A percentile compares a stretch with the other conserved stretches of the same genome.
Evolutionary conservation across 1,284 basidiomycete genomes (phyloP).

Genomic region (Polyporus tsugae): DNA sequence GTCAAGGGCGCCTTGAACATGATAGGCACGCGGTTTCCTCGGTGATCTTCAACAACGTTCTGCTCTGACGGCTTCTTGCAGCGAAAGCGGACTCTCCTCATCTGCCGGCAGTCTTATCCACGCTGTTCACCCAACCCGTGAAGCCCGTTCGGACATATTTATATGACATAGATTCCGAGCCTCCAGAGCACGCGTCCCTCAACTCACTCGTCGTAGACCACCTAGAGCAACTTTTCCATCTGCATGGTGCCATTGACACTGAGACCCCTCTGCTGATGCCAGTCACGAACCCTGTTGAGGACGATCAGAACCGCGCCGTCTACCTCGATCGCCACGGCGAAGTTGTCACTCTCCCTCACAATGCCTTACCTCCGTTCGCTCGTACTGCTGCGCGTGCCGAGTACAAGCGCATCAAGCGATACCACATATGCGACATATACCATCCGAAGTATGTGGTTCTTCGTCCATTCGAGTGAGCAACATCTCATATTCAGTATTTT

Average conservation of each 20-base stretch:
- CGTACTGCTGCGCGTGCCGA: constrained; percentile 81
- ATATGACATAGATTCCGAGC: constrained; percentile 80
- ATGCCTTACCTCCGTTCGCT: constrained; percentile 85
- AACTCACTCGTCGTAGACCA: constrained; percentile 84
- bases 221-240: constrained; percentile 79
- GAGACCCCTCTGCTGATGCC: constrained; percentile 88
- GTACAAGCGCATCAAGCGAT: constrained; percentile 88
- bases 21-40: constrained; percentile 63
- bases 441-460: constrained; percentile 60
- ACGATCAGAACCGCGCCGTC: constrained; percentile 69
- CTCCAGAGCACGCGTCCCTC: constrained; percentile 76
- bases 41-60: not conserved
- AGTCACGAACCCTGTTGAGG: constrained; percentile 59
- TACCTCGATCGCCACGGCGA: constrained; percentile 89
- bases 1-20: constrained; percentile 82
- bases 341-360: constrained; percentile 81
- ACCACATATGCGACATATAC: constrained; percentile 83
- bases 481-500: not conserved
- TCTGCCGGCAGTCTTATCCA: constrained; percentile 72
- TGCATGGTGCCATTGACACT: constrained; percentile 91
- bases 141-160: constrained; percentile 77
- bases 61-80: constrained; percentile 36
- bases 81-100: constrained; percentile 80
- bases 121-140: constrained; percentile 75
- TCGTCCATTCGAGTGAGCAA: not conserved